Percentiles rank a stretch among this genome's conserved stretches.
Conservation (phyloP, 2,329 filamentous ascomycete genomes). For the Myriangium duriaei region DNA sequence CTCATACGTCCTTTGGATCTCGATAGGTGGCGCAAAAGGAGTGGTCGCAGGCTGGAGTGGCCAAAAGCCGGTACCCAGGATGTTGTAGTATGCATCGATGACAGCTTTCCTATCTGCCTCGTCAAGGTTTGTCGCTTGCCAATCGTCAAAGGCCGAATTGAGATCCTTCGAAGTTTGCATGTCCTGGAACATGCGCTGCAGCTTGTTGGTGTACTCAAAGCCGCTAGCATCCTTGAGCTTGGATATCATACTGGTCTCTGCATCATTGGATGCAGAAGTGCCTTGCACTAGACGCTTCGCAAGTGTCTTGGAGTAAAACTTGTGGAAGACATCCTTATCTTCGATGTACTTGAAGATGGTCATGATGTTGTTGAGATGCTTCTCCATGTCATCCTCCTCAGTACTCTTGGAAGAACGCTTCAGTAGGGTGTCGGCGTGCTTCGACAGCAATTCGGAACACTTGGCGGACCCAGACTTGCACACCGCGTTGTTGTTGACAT, state of each 20-base stretch:
- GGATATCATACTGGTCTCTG: conserved; percentile 98
- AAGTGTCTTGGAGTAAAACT: conserved; percentile 95
- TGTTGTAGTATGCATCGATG: conserved; percentile 79
- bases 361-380: conserved; percentile 85
- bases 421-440: conserved; percentile 84
- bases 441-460: conserved; percentile 86
- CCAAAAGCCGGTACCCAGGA: conserved; percentile 96
- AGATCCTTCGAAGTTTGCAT: conserved; percentile 98
- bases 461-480: conserved; percentile 90
- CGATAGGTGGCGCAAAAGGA: conserved; percentile 73
- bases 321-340: conserved; percentile 99
- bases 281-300: conserved; percentile 89
- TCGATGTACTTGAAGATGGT: conserved; percentile 99
- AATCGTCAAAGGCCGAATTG: conserved; percentile 76
- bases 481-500: conserved; percentile 93
- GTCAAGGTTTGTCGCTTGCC: conserved; percentile 53
- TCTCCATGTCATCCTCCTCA: conserved; percentile 87
- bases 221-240: conserved; percentile 98
- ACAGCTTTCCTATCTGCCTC: conserved; percentile 53
- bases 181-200: conserved; percentile 99
- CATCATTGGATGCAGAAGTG: conserved; percentile 91
- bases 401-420: conserved; percentile 88
- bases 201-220: conserved; percentile 98
- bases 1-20: conserved; percentile 78
- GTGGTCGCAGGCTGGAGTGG: conserved; percentile 78